These are phyloP conservation scores for Ceratocystis diversiconidia DNA, from an alignment of 2,329 filamentous ascomycete genomes.

Conservation along the genomic window DNA sequence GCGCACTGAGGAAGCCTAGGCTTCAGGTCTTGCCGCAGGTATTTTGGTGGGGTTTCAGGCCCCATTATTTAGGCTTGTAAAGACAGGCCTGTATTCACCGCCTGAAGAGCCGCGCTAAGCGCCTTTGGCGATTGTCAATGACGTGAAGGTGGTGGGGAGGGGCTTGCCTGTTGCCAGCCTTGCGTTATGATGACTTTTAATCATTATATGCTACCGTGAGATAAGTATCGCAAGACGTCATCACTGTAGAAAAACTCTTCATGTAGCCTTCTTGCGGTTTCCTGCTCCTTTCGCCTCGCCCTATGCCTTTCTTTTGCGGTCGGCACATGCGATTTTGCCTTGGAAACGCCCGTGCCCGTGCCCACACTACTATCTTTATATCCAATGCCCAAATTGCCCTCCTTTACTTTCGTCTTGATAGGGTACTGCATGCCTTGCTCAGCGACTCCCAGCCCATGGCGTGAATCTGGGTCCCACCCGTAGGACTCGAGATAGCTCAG, in stretches of 20 bases:
- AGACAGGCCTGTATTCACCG: not conserved
- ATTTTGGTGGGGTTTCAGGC: constrained; percentile 5
- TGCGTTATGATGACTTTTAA: not conserved
- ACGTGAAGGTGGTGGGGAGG: not conserved
- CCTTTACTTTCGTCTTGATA: constrained; percentile 57
- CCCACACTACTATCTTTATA: constrained; percentile 31
- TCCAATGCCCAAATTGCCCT: constrained; percentile 62
- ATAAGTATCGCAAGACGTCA: constrained; percentile 62
- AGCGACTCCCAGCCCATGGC: constrained; percentile 54
- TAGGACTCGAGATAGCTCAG: constrained; percentile 49
- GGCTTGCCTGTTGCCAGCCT: not conserved
- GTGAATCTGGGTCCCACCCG: constrained; percentile 62
- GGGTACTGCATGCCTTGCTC: constrained; percentile 64
- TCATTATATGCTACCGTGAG: constrained; percentile 5
- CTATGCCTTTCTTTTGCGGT: constrained; percentile 58
- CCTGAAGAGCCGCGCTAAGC: not conserved
- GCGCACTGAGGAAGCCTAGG: constrained; percentile 1
- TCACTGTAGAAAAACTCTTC: constrained; percentile 59
- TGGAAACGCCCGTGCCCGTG: constrained; percentile 23
- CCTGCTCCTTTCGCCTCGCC: constrained; percentile 46
- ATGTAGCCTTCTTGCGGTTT: constrained; percentile 47
- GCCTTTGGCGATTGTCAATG: not conserved
- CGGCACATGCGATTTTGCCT: constrained; percentile 36
- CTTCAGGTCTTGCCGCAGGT: constrained; percentile 1
- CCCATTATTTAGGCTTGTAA: not conserved